phyloP scores from a whole-genome alignment of 148 eudicot species.

The Spergularia bocconei region DNA sequence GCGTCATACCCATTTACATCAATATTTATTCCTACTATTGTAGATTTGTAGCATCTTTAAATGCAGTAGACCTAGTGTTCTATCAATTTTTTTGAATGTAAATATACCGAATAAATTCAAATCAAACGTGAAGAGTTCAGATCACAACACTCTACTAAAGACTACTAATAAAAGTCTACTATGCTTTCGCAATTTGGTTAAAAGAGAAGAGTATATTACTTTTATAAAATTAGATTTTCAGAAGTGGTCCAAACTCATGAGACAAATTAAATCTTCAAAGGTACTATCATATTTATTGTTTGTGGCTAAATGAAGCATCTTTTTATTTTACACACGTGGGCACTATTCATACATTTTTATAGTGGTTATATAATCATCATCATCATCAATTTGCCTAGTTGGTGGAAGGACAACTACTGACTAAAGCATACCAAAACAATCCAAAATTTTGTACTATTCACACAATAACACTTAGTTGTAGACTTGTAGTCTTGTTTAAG shows the following conservation, averaged over 20 bases:
- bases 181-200: too few species aligned
- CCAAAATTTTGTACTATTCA: background rate
- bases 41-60: too few species aligned
- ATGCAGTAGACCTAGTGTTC: too few species aligned
- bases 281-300: background rate
- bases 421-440: background rate
- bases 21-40: too few species aligned
- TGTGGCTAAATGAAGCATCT: constrained; percentile 7
- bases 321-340: constrained; percentile 3
- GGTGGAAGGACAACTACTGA: background rate
- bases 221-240: background rate
- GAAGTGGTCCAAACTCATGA: background rate
- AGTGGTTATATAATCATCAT: constrained; percentile 9
- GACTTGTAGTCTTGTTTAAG: background rate
- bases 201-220: too few species aligned
- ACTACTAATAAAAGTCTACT: too few species aligned
- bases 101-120: too few species aligned
- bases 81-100: too few species aligned
- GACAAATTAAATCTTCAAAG: background rate
- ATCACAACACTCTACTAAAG: too few species aligned
- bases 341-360: background rate
- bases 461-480: too few species aligned
- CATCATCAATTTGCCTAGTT: constrained; percentile 15
- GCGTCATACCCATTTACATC: too few species aligned
- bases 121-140: too few species aligned